phyloP scores from a whole-genome alignment of 495 filamentous ascomycete species.

The Choiromyces venosus region DNA sequence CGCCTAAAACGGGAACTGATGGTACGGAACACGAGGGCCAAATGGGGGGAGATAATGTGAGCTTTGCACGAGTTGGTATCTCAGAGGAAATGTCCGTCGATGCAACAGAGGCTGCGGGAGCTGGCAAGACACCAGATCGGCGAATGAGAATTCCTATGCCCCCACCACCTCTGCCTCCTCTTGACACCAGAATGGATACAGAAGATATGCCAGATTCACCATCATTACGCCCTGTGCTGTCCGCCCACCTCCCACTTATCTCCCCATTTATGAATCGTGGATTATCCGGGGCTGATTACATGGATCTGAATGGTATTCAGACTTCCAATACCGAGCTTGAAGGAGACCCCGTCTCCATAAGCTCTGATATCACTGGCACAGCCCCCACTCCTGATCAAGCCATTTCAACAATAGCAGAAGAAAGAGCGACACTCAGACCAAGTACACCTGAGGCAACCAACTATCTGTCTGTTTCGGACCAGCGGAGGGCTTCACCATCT shows the following conservation, averaged over 20 bases:
- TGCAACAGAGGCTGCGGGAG: background rate
- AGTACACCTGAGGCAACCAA: conserved; percentile 5
- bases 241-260: conserved; percentile 35
- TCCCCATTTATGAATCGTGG: conserved; percentile 38
- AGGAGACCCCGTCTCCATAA: background rate
- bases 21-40: background rate
- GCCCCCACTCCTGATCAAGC: conserved; percentile 8
- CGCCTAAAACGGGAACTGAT: background rate
- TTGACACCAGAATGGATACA: conserved; percentile 11
- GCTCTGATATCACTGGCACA: background rate
- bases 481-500: conserved; percentile 24
- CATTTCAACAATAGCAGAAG: background rate
- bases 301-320: background rate
- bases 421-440: conserved; percentile 15
- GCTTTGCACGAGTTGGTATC: conserved; percentile 2
- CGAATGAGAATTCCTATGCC: conserved; percentile 31
- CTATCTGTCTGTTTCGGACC: conserved; percentile 10
- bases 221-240: conserved; percentile 39
- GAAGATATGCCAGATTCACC: conserved; percentile 33
- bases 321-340: background rate
- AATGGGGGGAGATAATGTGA: background rate
- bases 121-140: background rate
- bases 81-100: conserved; percentile 26
- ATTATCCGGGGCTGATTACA: conserved; percentile 31
- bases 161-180: conserved; percentile 31